These are phyloP conservation scores for Rhizoctonia solani DNA, from an alignment of 1,284 basidiomycete genomes.

Conservation along the genomic window DNA sequence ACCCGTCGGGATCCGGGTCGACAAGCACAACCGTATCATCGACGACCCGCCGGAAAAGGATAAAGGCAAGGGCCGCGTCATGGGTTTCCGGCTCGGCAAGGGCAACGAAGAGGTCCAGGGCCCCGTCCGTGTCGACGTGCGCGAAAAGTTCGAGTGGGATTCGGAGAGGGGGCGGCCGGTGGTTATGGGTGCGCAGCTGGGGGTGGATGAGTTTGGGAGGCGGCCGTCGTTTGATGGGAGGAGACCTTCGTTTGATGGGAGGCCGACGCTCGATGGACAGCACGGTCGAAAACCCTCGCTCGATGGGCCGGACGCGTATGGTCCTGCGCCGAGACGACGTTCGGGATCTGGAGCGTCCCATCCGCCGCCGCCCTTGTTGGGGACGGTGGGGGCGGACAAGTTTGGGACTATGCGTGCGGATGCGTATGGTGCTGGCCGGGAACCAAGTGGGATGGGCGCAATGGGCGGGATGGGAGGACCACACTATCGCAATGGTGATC, in stretches of 20 bases:
- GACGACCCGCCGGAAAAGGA: constrained; percentile 8
- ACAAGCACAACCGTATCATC: constrained; percentile 7
- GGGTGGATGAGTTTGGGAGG: no score
- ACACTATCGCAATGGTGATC: neutral
- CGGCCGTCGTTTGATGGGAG: neutral
- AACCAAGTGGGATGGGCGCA: no score
- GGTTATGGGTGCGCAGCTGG: neutral
- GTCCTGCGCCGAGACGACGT: constrained; percentile 11
- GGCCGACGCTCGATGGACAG: neutral
- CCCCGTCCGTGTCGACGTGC: constrained; percentile 5
- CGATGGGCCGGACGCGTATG: constrained; percentile 16
- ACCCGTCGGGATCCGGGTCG: constrained; percentile 20
- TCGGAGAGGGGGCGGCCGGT: constrained; percentile 12
- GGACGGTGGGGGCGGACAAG: neutral
- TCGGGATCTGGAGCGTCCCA: neutral
- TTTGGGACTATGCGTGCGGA: neutral
- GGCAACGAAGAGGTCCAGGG: neutral
- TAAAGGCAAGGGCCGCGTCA: neutral
- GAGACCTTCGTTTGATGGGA: neutral
- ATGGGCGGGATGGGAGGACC: no score
- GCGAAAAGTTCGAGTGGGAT: neutral
- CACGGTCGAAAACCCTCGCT: neutral
- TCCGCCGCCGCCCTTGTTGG: neutral
- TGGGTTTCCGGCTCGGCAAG: constrained; percentile 11
- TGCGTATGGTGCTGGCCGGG: constrained; percentile 12